Conservation (phyloP, 2,329 filamentous ascomycete genomes). For the Berkeleyomyces basicola region DNA sequence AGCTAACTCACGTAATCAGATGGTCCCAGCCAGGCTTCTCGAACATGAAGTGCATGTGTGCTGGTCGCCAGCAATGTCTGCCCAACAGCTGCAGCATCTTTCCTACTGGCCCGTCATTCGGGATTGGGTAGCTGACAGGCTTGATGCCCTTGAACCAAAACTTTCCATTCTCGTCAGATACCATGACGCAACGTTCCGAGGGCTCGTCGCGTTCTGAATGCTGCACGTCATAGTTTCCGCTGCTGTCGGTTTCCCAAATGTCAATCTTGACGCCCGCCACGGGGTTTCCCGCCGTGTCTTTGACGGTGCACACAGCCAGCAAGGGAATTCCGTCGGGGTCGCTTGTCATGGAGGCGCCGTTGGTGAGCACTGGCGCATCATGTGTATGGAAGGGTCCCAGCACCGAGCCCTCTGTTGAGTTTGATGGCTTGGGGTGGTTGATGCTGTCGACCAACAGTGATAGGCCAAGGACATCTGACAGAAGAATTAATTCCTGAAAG, state of each 20-base stretch:
- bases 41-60: conserved; percentile 83
- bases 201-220: conserved; percentile 36
- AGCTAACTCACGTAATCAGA: conserved; percentile 55
- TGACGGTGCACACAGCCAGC: conserved; percentile 50
- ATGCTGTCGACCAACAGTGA: conserved; percentile 61
- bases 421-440: conserved; percentile 55
- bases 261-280: conserved; percentile 50
- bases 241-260: conserved; percentile 64
- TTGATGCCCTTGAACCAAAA: conserved; percentile 81
- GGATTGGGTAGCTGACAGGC: conserved; percentile 74
- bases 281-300: conserved; percentile 42
- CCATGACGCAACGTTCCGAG: conserved; percentile 20
- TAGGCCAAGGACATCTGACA: conserved; percentile 58
- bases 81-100: conserved; percentile 46
- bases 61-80: conserved; percentile 63
- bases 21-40: conserved; percentile 62
- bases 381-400: conserved; percentile 68
- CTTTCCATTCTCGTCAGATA: conserved; percentile 18
- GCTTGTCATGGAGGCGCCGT: conserved; percentile 43
- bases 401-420: conserved; percentile 58
- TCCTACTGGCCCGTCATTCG: conserved; percentile 69
- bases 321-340: conserved; percentile 49
- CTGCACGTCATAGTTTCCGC: conserved; percentile 63
- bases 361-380: conserved; percentile 37
- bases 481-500: conserved; percentile 52